These are phyloP conservation scores for Colletotrichum sansevieriae DNA, from an alignment of 2,329 filamentous ascomycete genomes.

Conservation along the genomic window DNA sequence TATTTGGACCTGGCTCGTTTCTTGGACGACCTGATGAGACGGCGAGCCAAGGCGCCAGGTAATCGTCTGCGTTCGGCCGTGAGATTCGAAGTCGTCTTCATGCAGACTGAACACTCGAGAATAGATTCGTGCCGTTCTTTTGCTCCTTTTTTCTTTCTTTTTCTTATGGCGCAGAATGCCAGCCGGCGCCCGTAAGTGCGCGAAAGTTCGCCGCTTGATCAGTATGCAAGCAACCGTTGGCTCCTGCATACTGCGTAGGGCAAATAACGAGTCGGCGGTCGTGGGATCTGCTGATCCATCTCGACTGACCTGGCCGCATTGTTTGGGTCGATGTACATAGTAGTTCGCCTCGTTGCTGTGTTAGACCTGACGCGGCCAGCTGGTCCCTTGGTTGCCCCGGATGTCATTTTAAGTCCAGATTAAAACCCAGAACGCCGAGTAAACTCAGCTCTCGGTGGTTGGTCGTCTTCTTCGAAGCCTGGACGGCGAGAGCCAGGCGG, in stretches of 20 bases:
- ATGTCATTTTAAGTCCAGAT: constrained; percentile 37
- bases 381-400: constrained; percentile 25
- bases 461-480: constrained; percentile 22
- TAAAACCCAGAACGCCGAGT: constrained; percentile 42
- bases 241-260: background rate
- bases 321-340: background rate
- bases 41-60: constrained; percentile 19
- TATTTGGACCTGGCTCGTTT: constrained; percentile 35
- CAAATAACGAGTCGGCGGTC: background rate
- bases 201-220: constrained; percentile 19
- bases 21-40: constrained; percentile 25
- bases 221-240: background rate
- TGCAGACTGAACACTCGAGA: background rate
- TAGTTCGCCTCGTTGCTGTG: constrained; percentile 18
- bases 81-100: constrained; percentile 1
- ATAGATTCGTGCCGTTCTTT: background rate
- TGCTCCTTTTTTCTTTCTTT: too few species aligned
- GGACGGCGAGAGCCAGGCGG: constrained; percentile 13
- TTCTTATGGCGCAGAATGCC: too few species aligned
- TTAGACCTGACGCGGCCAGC: constrained; percentile 6
- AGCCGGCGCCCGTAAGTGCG: constrained; percentile 14
- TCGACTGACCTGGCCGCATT: constrained; percentile 19
- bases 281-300: constrained; percentile 18
- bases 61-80: background rate
- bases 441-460: constrained; percentile 35